Evolutionary conservation across 352 stramenopile species (phyloP).

Genomic region (Phytophthora melonis): DNA sequence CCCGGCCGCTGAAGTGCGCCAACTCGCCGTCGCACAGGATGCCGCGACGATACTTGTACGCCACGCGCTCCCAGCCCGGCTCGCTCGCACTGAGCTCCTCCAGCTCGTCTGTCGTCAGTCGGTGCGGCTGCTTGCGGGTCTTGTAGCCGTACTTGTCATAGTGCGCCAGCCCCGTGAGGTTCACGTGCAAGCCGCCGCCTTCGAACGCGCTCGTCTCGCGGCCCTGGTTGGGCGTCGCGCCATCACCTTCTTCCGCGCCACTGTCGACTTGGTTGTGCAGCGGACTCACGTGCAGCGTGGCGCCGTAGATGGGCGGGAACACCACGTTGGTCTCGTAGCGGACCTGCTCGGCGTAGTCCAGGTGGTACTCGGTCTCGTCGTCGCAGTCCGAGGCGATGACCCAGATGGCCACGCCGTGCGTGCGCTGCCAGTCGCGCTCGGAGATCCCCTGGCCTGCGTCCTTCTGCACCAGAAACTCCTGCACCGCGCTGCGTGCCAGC

Average conservation of each 20-base stretch:
- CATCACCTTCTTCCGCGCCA: neutral
- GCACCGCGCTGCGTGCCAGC: slow-evolving; percentile 53
- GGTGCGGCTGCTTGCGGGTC: slow-evolving; percentile 47
- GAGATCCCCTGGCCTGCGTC: slow-evolving; percentile 36
- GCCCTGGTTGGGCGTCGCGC: neutral
- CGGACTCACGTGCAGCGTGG: slow-evolving; percentile 78
- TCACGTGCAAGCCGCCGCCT: slow-evolving; percentile 72
- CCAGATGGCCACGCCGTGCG: slow-evolving; percentile 71
- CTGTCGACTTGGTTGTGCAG: slow-evolving; percentile 29
- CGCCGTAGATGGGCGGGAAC: slow-evolving; percentile 75
- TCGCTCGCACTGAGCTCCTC: slow-evolving; percentile 42
- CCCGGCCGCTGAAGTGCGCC: slow-evolving; percentile 71
- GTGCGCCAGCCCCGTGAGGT: slow-evolving; percentile 56
- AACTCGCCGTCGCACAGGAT: slow-evolving; percentile 80
- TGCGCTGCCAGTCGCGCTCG: slow-evolving; percentile 43
- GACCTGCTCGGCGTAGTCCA: slow-evolving; percentile 80
- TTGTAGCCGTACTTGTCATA: slow-evolving; percentile 78
- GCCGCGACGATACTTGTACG: slow-evolving; percentile 65
- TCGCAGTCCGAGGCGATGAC: slow-evolving; percentile 71
- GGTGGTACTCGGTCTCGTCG: slow-evolving; percentile 75
- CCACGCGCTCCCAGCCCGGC: slow-evolving; percentile 50
- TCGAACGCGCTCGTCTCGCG: slow-evolving; percentile 37
- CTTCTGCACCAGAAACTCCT: slow-evolving; percentile 63
- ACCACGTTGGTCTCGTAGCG: slow-evolving; percentile 80
- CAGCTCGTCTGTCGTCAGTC: slow-evolving; percentile 60